Evolutionary conservation across 108 stramenopile species (phyloP), one percentile per base, ranked within the genome.

Genomic region (Cyclotella kingstonii): DNA sequence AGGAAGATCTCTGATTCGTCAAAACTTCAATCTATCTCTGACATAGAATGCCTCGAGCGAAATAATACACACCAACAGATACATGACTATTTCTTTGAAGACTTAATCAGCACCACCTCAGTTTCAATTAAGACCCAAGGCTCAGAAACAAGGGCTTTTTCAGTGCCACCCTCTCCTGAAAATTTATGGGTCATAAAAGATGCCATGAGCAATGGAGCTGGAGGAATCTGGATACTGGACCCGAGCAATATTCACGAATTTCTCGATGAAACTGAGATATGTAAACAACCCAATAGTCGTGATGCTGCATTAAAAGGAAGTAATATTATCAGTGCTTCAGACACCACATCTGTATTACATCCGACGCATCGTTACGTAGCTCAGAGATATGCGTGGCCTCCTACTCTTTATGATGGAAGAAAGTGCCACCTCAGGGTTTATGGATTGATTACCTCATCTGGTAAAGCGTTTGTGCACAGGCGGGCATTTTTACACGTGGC

Each of bases 391-490:
- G 86, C 79, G 47, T 92, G 87, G 87, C 87, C 91, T 6, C 84
- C 84, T 5, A 73, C 85, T 7, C 26, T 89, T 44, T 89, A 81
- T 62, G 55, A 54, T 3, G 79, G 83, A 2, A 54, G 80, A 12
- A 92, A 92, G 34, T 87, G 83, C 50, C 91, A 92, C 55, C 82
- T 92, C n/a, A 76, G 91, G 5, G 86, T 89, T 18, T 93, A 93
- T 60, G 86, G 63, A 11, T 36, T 81, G 10, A 48, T 93, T 15
- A 87, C 84, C 4, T 48, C 55, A 41, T 79, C 82, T 44, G 85
- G 85, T n/a, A 66, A 66, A 53, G 87, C 91, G 14, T 93, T 80
- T 76, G 66, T 89, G 12, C 91, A 93, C 44, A 57, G 71, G 33
- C 70, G 77, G 36, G 76, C 77, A 4, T 93, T 93, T 69, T 59